phyloP scores from a whole-genome alignment of 805 yeast species.

The Yarrowia osloensis region DNA sequence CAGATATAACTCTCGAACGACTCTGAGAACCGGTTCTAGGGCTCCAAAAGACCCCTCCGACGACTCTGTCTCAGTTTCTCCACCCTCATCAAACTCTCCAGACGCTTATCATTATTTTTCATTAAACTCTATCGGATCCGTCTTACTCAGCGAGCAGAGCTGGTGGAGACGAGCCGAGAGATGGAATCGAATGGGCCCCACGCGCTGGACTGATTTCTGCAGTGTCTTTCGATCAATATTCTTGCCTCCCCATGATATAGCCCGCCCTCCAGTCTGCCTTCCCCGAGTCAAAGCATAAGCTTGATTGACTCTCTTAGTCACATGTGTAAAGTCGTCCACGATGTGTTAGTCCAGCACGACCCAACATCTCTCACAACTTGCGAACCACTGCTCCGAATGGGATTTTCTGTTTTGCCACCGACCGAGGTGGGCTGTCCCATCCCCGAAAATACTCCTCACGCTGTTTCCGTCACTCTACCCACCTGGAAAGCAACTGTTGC shows the following conservation, averaged over 20 bases:
- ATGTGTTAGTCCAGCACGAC: not conserved
- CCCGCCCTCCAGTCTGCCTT: not conserved
- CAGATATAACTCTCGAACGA: not conserved
- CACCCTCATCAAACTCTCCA: constrained; percentile 20
- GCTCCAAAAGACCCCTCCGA: not conserved
- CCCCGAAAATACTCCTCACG: constrained; percentile 87
- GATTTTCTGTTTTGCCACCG: constrained; percentile 39
- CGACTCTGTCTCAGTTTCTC: not conserved
- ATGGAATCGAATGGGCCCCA: not conserved
- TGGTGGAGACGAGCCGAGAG: not conserved
- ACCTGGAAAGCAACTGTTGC: constrained; percentile 94
- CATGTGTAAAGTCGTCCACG: not conserved
- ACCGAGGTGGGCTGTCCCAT: constrained; percentile 73
- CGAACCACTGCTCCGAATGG: not conserved
- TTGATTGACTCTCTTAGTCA: constrained; percentile 15
- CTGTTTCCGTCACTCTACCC: constrained; percentile 92
- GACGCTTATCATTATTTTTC: not conserved
- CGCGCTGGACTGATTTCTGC: not conserved
- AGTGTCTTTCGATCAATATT: not conserved
- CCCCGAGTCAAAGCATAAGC: constrained; percentile 13
- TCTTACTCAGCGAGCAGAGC: no score
- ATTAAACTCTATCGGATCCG: not conserved
- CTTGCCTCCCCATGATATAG: not conserved
- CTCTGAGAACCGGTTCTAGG: not conserved
- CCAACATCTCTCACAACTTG: not conserved